Base-by-base conservation (phyloP, 176 grass and related monocot species). In the Triticum turgidum region DNA sequence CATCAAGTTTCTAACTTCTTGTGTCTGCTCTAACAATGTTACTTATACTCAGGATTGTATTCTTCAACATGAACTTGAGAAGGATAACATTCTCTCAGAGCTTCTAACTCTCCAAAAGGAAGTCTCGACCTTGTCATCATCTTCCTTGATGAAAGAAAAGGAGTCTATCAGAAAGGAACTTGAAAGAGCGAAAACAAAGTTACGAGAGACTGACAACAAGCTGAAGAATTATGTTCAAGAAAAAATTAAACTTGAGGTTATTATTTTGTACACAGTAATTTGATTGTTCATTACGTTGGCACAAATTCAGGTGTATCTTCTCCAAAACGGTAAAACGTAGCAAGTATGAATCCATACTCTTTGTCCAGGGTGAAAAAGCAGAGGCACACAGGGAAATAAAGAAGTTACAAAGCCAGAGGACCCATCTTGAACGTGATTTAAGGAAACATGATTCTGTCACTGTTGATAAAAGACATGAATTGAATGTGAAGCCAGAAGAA, bases 221-320 rank as follows among this genome's bases (percentile, higher is more conserved):
- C 91, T 98, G 73, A 95, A 94, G 65, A 98, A 92, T 73, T 83
- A 92, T 32, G 80, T 98, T 62, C 91, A 95, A 66, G 96, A 92
- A 14, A 98, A 95, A 87, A 94, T 89, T 86, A 98, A 95, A 91
- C 89, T 98, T 72, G 93, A 98, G 96, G 96, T 98, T 85, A 81
- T 59, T 66, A 44, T 59, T 25, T 76, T 69, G 47, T 64, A 37
- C 15, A 61, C 29, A 14, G 59, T 70, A 77, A 54, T 77, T 56
- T 77, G 18, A 39, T 69, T 58, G 5, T 37, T 84, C 17, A 47
- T 35, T 63, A 3, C 20, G 44, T 42, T 65, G 17, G 20, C 37
- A 79, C 17, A 15, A 78, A 62, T 56, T 81, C 15, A 59, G 34
- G 9, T 61, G 51, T 18, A 42, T 73, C 38, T 63, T 84, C 21